Percentiles rank a stretch among this genome's conserved stretches.
Conservation (phyloP, 139 green algal species). For the Chloropicon primus region DNA sequence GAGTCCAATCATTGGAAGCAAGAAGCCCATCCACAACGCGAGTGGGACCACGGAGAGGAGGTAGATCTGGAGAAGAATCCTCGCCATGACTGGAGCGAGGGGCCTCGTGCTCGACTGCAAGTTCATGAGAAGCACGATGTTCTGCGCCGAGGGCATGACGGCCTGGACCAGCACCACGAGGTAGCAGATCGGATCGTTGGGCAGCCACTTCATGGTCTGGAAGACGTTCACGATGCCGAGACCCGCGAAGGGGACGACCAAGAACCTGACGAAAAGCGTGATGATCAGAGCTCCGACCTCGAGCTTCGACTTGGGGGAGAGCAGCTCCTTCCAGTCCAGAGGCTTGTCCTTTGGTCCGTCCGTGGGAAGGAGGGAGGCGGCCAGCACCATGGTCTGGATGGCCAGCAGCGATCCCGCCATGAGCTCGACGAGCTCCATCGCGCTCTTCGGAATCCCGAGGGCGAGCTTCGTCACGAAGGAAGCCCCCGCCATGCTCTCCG, state of each 20-base stretch:
- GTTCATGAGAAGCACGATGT: slow-evolving; percentile 44
- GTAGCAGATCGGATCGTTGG: slow-evolving; percentile 26
- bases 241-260: slow-evolving; percentile 28
- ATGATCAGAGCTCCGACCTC: slow-evolving; percentile 26
- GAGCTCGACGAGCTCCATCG: slow-evolving; percentile 32
- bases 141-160: slow-evolving; percentile 46
- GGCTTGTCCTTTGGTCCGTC: neutral
- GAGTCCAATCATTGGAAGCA: neutral
- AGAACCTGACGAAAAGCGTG: slow-evolving; percentile 22
- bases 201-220: slow-evolving; percentile 4
- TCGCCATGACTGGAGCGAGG: neutral
- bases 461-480: neutral
- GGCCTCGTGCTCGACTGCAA: slow-evolving; percentile 9
- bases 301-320: neutral
- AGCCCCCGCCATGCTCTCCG: neutral
- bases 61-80: neutral
- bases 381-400: slow-evolving; percentile 42
- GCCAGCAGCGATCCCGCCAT: slow-evolving; percentile 35
- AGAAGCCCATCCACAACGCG: neutral
- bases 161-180: slow-evolving; percentile 31
- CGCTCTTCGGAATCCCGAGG: slow-evolving; percentile 17
- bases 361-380: slow-evolving; percentile 27
- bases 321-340: neutral
- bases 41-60: neutral
- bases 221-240: slow-evolving; percentile 17